These are phyloP conservation scores for Plicaturopsis crispa DNA, from an alignment of 768 basidiomycete genomes.

Conservation along the genomic window DNA sequence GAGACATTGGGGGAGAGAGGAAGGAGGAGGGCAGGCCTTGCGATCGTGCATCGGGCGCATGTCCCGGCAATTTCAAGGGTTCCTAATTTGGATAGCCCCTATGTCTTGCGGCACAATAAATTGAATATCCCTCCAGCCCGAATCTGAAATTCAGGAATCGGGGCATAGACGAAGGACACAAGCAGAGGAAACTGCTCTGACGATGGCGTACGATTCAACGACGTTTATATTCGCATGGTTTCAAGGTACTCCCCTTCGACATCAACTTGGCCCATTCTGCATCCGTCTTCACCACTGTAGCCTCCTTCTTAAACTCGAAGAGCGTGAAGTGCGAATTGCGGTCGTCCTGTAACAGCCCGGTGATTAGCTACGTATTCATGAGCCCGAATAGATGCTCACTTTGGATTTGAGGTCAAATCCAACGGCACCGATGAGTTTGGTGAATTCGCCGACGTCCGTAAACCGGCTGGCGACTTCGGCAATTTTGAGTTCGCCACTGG, in stretches of 20 bases:
- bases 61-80: no score
- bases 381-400: constrained; percentile 31
- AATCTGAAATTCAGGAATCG: no score
- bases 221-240: constrained; percentile 93
- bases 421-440: constrained; percentile 49
- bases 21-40: no score
- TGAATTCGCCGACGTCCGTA: constrained; percentile 57
- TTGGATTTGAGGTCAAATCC: constrained; percentile 71
- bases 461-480: constrained; percentile 90
- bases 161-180: no score
- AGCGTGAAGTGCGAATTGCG: constrained; percentile 80
- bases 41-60: no score
- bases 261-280: constrained; percentile 55
- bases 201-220: no score
- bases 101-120: no score
- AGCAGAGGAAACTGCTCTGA: no score
- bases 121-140: no score
- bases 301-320: constrained; percentile 69
- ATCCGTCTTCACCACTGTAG: constrained; percentile 36
- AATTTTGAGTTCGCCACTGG: constrained; percentile 74
- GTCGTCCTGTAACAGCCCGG: constrained; percentile 47
- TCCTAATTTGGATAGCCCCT: no score
- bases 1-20: constrained; percentile 19
- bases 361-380: not conserved
- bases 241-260: constrained; percentile 51